Conservation (phyloP, 495 filamentous ascomycete species). For the Rostrohypoxylon terebratum region DNA sequence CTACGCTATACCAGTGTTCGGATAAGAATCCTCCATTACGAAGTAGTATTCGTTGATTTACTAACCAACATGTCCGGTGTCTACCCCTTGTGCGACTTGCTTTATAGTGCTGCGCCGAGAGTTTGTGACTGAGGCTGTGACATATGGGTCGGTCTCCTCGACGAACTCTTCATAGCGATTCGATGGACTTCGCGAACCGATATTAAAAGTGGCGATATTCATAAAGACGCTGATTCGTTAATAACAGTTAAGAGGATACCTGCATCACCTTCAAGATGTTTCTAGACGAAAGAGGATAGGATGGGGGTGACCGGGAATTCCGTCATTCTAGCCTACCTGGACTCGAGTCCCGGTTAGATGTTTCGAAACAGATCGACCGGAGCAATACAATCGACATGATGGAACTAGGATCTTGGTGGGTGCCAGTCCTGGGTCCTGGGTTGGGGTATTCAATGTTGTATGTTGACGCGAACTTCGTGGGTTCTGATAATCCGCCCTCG, state of each 20-base stretch:
- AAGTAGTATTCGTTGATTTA: not conserved
- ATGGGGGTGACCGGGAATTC: not conserved
- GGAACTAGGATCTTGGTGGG: slow-evolving; percentile 14
- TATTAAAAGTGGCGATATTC: slow-evolving; percentile 1
- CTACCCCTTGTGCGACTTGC: not conserved
- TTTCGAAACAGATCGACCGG: slow-evolving; percentile 45
- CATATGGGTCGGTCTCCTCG: not conserved
- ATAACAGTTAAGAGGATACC: not conserved
- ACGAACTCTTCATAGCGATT: not conserved
- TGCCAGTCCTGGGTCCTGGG: slow-evolving; percentile 12
- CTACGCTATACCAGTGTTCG: not conserved
- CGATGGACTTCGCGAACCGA: not conserved
- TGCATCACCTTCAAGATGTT: slow-evolving; percentile 17
- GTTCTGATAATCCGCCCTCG: not conserved
- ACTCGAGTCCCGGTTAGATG: slow-evolving; percentile 16
- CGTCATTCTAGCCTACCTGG: slow-evolving; percentile 1
- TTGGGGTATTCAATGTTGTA: not conserved
- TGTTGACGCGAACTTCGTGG: slow-evolving; percentile 33
- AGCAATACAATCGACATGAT: slow-evolving; percentile 20
- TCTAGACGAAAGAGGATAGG: slow-evolving; percentile 20
- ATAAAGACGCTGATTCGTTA: slow-evolving; percentile 15
- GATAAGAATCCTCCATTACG: not conserved
- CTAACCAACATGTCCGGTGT: not conserved
- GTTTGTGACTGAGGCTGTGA: not conserved
- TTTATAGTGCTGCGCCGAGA: not conserved